These are phyloP conservation scores for Psilocybe tampanensis DNA, from an alignment of 768 basidiomycete species.

Conservation along the genomic window DNA sequence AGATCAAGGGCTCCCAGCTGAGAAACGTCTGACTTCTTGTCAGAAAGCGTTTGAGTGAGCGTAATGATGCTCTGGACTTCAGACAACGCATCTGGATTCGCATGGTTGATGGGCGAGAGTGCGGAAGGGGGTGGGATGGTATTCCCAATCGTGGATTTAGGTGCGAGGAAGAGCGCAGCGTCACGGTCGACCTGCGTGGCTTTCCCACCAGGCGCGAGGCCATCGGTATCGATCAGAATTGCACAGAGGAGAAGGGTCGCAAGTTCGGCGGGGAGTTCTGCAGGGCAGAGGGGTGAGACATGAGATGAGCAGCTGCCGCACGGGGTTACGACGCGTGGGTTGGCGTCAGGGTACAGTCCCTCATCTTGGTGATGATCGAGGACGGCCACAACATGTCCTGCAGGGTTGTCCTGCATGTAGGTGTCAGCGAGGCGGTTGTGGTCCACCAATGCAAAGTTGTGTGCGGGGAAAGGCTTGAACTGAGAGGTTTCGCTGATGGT, in stretches of 20 bases:
- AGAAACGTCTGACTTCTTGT: slow-evolving; percentile 69
- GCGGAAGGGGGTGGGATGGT: slow-evolving; percentile 68
- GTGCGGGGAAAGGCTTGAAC: slow-evolving; percentile 49
- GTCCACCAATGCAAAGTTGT: slow-evolving; percentile 82
- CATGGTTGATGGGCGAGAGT: slow-evolving; percentile 31
- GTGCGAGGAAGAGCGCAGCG: slow-evolving; percentile 66
- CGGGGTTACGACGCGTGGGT: slow-evolving; percentile 68
- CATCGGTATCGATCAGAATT: slow-evolving; percentile 86
- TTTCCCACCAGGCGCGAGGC: slow-evolving; percentile 78
- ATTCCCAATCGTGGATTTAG: slow-evolving; percentile 53
- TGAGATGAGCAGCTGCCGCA: slow-evolving; percentile 83
- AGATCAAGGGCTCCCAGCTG: slow-evolving; percentile 75
- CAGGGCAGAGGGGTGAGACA: slow-evolving; percentile 37
- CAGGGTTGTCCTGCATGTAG: slow-evolving; percentile 42
- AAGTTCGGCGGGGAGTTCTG: slow-evolving; percentile 57
- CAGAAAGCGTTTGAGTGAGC: slow-evolving; percentile 48
- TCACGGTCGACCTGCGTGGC: slow-evolving; percentile 64
- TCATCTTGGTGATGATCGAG: slow-evolving; percentile 96
- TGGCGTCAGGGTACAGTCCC: slow-evolving; percentile 56
- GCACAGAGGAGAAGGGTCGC: slow-evolving; percentile 80
- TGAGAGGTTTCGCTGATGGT: slow-evolving; percentile 67
- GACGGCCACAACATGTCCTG: slow-evolving; percentile 66
- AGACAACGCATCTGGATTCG: slow-evolving; percentile 33
- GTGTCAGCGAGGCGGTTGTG: slow-evolving; percentile 71
- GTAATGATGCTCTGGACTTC: slow-evolving; percentile 46